Conservation (phyloP, 2,329 filamentous ascomycete species). For the Nothopassalora personata region DNA sequence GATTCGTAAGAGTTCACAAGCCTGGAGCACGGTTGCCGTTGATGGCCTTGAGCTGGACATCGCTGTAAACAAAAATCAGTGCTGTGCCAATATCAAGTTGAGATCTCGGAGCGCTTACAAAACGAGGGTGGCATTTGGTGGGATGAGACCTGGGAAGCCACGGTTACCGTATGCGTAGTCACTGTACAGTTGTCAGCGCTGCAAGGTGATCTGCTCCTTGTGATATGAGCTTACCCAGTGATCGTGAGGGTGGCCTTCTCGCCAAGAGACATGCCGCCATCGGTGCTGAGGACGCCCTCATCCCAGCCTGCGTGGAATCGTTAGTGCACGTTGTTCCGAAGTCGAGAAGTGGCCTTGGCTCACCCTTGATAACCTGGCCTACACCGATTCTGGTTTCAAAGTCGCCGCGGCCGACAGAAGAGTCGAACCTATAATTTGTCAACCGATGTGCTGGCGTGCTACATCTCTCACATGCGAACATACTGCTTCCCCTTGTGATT, state of each 20-base stretch:
- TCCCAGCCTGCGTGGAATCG: conserved; percentile 43
- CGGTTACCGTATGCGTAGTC: conserved; percentile 61
- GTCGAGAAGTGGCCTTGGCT: not conserved
- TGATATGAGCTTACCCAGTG: conserved; percentile 48
- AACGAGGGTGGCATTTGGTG: conserved; percentile 67
- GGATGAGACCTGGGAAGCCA: conserved; percentile 74
- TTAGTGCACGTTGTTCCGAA: not conserved
- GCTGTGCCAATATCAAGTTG: not conserved
- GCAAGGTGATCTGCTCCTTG: not conserved
- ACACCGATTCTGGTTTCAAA: conserved; percentile 75
- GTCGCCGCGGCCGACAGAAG: conserved; percentile 69
- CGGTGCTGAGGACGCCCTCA: conserved; percentile 59
- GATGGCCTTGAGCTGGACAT: conserved; percentile 64
- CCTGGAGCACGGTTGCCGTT: conserved; percentile 38
- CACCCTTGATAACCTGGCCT: conserved; percentile 82
- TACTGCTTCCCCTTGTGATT: conserved; percentile 67
- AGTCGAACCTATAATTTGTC: conserved; percentile 69
- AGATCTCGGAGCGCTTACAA: conserved; percentile 59
- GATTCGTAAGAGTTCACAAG: not conserved
- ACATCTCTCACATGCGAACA: conserved; percentile 26
- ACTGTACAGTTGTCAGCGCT: conserved; percentile 33
- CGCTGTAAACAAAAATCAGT: conserved; percentile 42
- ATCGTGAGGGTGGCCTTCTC: conserved; percentile 87
- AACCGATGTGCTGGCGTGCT: not conserved
- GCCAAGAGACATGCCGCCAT: conserved; percentile 71